Conservation (phyloP, 805 yeast species). For the Yarrowia hollandica region DNA sequence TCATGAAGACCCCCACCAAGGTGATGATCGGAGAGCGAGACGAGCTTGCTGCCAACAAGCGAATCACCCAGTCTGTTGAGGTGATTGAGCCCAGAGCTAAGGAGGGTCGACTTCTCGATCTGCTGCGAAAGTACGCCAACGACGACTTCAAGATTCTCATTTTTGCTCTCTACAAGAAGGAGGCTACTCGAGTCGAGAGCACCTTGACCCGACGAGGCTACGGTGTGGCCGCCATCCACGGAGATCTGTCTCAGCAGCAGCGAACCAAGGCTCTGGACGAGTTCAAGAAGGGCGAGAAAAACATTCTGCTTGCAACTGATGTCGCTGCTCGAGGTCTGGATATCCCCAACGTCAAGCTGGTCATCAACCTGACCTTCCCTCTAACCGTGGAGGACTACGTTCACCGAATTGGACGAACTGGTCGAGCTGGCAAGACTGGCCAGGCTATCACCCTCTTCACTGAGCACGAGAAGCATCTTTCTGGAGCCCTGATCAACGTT, state of each 20-base stretch:
- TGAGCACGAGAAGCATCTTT: conserved; percentile 92
- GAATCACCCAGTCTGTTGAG: conserved; percentile 91
- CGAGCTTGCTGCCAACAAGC: conserved; percentile 89
- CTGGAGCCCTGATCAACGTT: conserved; percentile 91
- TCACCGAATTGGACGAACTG: conserved; percentile 97
- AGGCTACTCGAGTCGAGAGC: conserved; percentile 87
- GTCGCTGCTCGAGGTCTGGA: conserved; percentile 98
- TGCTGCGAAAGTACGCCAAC: conserved; percentile 65
- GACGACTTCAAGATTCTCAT: conserved; percentile 80
- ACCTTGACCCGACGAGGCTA: conserved; percentile 71
- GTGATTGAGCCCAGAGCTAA: conserved; percentile 81
- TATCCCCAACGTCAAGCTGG: conserved; percentile 95
- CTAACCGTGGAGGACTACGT: conserved; percentile 95
- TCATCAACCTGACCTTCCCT: conserved; percentile 93
- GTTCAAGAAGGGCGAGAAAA: conserved; percentile 78
- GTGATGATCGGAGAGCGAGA: conserved; percentile 93
- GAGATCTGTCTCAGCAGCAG: conserved; percentile 89
- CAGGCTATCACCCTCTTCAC: conserved; percentile 94
- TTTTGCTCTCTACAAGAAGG: conserved; percentile 94
- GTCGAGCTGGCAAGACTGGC: conserved; percentile 96
- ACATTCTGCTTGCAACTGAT: conserved; percentile 88
- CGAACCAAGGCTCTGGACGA: conserved; percentile 83
- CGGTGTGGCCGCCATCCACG: conserved; percentile 90
- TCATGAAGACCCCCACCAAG: conserved; percentile 83
- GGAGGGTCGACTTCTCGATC: conserved; percentile 69